Base-by-base conservation (phyloP, 2,329 filamentous ascomycete species). In the Tolypocladium capitatum region DNA sequence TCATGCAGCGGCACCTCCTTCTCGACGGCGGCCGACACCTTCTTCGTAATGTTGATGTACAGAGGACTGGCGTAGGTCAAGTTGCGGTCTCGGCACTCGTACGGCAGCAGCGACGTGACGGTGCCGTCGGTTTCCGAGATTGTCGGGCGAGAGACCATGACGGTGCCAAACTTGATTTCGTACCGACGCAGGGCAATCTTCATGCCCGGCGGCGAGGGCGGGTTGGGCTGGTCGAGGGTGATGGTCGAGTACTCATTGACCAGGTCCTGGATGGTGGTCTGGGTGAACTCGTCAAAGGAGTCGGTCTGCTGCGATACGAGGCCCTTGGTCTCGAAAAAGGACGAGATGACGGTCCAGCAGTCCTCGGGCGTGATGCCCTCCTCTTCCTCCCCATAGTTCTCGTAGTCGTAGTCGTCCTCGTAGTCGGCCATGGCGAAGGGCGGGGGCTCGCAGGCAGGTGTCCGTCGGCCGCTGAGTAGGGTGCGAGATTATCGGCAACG, bases 291-390 rank as follows among this genome's bases (percentile, higher is more conserved):
- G 68, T 98, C 89, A 69, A 95, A 98, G 0, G 94, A 98, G 65
- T 97, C 91, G 53, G 97, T 83, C 72, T 98, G 92, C 68, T 98
- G 91, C 16, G 92, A 95, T 21, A 95, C 92, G 31, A 98, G 77
- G 60, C 92, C 91, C 69, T 97, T 98, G 53, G 82, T 79, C 58
- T 96, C 88, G 70, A 98, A 98, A 73, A 96, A 97, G 10, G 92
- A 86, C 48, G 86, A 89, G 64, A 98, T 97, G 61, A 97, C 91
- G 55, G 85, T 86, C 92, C 94, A 98, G 73, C 89, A 96, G 69
- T 98, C 94, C 72, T 97, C 92, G 51, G 90, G 87, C 27, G 90
- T 95, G 70, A 97, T 95, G 57, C 73, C 73, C 51, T 75, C 70
- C 52, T 82, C 78, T 33, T 79, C 81, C 52, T 84, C 81, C 50